phyloP scores from a whole-genome alignment of 768 basidiomycete species.

The Tephrocybe sp. region DNA sequence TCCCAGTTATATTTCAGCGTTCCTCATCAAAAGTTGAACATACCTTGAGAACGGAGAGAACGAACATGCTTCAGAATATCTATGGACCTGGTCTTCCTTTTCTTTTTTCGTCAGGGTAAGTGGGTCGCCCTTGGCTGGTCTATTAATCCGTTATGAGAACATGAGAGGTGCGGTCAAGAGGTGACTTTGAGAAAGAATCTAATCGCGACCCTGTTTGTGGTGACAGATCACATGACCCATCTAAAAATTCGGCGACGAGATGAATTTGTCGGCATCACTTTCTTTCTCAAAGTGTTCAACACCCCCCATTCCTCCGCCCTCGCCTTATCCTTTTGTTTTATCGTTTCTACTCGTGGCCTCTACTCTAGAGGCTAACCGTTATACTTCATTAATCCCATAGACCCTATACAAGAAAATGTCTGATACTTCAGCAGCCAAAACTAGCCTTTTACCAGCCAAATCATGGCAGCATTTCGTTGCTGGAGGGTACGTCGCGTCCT shows the following conservation, averaged over 20 bases:
- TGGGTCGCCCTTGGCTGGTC: constrained; percentile 1
- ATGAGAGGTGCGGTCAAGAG: constrained; percentile 7
- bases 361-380: too few species aligned
- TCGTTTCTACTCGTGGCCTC: too few species aligned
- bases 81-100: too few species aligned
- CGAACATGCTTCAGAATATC: constrained; percentile 35
- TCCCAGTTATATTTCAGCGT: not conserved
- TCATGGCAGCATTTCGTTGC: constrained; percentile 85
- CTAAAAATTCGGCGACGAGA: constrained; percentile 11
- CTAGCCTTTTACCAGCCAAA: constrained; percentile 56
- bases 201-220: constrained; percentile 13
- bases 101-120: not conserved
- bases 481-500: constrained; percentile 64
- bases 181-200: constrained; percentile 1
- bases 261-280: not conserved
- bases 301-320: not conserved
- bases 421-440: constrained; percentile 29
- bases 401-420: constrained; percentile 17
- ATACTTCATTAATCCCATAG: not conserved
- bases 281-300: too few species aligned
- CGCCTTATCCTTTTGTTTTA: too few species aligned
- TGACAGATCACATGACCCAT: constrained; percentile 11
- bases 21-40: not conserved
- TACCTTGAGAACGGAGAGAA: constrained; percentile 44
- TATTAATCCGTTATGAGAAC: constrained; percentile 8